Conservation (phyloP, 2,329 filamentous ascomycete genomes). For the Metarhizium humberi region DNA sequence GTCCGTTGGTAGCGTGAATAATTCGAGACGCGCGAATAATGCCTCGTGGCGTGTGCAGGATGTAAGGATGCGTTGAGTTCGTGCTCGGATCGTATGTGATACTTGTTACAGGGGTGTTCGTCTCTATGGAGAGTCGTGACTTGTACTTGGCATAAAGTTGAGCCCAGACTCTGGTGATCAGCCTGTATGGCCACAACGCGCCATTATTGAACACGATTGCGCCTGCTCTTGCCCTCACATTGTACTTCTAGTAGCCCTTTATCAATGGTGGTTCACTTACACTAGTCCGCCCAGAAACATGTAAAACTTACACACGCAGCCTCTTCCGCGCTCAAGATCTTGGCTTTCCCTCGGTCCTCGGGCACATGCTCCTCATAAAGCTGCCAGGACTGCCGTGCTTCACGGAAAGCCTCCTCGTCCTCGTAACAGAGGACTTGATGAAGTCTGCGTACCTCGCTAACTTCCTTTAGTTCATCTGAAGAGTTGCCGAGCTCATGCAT, state of each 20-base stretch:
- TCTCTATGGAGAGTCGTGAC: constrained; percentile 24
- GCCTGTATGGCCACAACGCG: constrained; percentile 38
- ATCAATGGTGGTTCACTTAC: not conserved
- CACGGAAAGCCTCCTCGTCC: constrained; percentile 9
- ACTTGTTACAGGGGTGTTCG: constrained; percentile 21
- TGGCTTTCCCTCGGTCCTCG: constrained; percentile 9
- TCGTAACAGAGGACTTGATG: constrained; percentile 13
- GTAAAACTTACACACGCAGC: constrained; percentile 1
- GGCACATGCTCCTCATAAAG: constrained; percentile 10
- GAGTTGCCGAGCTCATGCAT: constrained; percentile 10
- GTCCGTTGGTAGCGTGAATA: constrained; percentile 48
- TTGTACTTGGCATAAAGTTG: constrained; percentile 22
- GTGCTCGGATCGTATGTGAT: constrained; percentile 13
- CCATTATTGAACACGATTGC: constrained; percentile 22
- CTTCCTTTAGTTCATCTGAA: constrained; percentile 7
- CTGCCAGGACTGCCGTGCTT: not conserved
- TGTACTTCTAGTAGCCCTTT: constrained; percentile 10
- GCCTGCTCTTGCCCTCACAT: constrained; percentile 17
- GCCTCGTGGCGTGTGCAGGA: constrained; percentile 35
- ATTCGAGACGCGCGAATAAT: constrained; percentile 34
- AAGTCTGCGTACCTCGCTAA: constrained; percentile 11
- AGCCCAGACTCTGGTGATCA: constrained; percentile 32
- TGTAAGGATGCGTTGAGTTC: constrained; percentile 21
- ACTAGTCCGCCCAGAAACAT: too few species aligned
- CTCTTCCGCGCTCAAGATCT: not conserved